Evolutionary conservation across 768 basidiomycete species (phyloP), one percentile per base, ranked within the genome.

Genomic region (Mycena indigotica): DNA sequence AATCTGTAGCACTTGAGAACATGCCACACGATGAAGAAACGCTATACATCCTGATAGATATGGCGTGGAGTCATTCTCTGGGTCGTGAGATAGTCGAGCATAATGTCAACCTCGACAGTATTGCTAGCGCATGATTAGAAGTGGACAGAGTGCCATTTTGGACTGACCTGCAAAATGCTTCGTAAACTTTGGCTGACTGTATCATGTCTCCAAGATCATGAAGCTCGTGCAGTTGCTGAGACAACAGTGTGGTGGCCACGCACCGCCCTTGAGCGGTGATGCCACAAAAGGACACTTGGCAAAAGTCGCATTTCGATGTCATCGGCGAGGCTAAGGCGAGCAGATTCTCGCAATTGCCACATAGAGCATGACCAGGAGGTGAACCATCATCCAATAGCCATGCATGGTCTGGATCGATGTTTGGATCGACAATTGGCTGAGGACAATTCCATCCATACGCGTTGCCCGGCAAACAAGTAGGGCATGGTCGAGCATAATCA

Each of bases 281-380:
- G 10, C 92, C 92, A 66, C 92, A 94, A 70, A 93, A 93, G 1
- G 80, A 88, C 6, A 89, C 84, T 57, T 86, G 84, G 63, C 92
- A 94, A 60, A 93, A 81, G 68, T 93, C 91, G 66, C 92, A 94
- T 71, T 83, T 87, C 24, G 89, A 83, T n/a, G 91, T 91, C 28
- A 84, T 72, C 15, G 92, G 92, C 13, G 92, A 89, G 28, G 73
- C 77, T 3, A 87, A 71, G 25, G 89, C 89, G 24, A 92, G 82
- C 4, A 92, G 67, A 66, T 83, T 90, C 72, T 93, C 92, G 66
- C 91, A 94, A 66, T 91, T 90, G 28, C 89, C 92, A 61, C 92
- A 94, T 65, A 84, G 83, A 12, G 75, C 84, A 62, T 94, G 92
- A 19, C 91, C 92, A 1, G 89, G 88, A 2, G 92, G 92, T 4